Base-by-base conservation (phyloP, 2,329 filamentous ascomycete genomes). In the Tolypocladium guangdongense region DNA sequence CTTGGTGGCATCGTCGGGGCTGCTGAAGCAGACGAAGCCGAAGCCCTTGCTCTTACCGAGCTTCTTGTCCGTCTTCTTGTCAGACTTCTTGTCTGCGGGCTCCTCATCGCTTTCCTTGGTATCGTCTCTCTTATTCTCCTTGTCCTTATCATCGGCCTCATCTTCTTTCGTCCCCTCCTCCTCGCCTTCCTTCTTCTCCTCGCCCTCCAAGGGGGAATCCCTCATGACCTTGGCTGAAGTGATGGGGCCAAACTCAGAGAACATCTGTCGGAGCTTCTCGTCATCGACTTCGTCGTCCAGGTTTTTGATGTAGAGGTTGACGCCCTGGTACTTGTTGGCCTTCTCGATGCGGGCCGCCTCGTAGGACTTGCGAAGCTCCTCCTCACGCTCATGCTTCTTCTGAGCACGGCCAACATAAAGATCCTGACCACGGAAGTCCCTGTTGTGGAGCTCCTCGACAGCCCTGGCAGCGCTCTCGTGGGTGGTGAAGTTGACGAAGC, bases 241-340 rank as follows among this genome's bases (percentile, higher is more conserved):
- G 73, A 99, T 97, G 64, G 88, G 89, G 58, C 93, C 93, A 65
- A 88, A 97, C 62, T 90, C 81, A 66, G 85, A 77, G 73, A 99
- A 99, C 71, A 97, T 87, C 66, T 91, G 86, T 65, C 93, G 90
- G 58, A 99, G 84, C 82, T 96, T 96, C 66, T 99, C 93, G 64
- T 99, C 93, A 67, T 99, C 93, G 61, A 99, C 84, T 57, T 97
- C 93, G 63, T 99, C 93, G 60, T 90, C 87, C 57, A 99, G 79
- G 76, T 99, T 99, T 86, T 99, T 99, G 77, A 99, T 93, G 78
- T 99, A 99, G 50, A 99, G 82, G 79, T 99, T 99, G 72, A 99
- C 93, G 63, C 93, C 93, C 77, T 96, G 90, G 77, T 99, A 99
- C 80, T 99, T 99, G 78, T 84, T 95, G 71, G 90, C 91, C 81